Base-by-base conservation (phyloP, 495 filamentous ascomycete species). In the Trichoderma gamsii region DNA sequence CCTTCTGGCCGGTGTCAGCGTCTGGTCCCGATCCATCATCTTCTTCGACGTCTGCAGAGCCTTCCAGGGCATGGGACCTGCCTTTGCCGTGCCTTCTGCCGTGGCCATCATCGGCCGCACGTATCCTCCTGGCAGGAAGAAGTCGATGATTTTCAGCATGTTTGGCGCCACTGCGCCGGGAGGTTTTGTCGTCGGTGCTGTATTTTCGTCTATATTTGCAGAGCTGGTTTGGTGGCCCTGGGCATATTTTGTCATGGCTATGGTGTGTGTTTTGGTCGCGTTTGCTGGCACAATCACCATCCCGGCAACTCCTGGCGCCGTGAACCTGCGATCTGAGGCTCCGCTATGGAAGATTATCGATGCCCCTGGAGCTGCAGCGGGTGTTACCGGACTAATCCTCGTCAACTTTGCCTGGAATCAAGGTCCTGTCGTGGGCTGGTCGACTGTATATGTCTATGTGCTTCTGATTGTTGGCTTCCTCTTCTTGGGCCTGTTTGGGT, bases 331-430 rank as follows among this genome's bases (percentile, higher is more conserved):
- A 21, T 29, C 27, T 51, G 65, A 56, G 41, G 68, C 46, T 16
- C 41, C 43, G 68, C 70, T 79, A 13, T 73, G 68, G 66, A 65
- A 68, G 23, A 72, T 76, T n/a, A 71, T 88, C 5, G 89, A 91
- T 72, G 74, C 77, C 16, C 63, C 76, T 0, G 87, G 87, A 0
- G 79, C 76, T 13, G 41, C 79, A 0, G 76, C 79, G 1, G 87
- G 87, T 18, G 80, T 89, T 11, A 69, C 77, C 4, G 84, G 77
- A 23, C 75, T 90, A 35, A 73, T 89, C 3, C 75, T 90, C 7
- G 70, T 87, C 74, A 86, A 87, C 72, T 83, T 87, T 69, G 78
- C 84, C 0, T 84, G 81, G 81, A 89, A 89, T 69, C 85, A 89
- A 70, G 87, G 79, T 0, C 77, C 85, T 3, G 70, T 83, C 12